phyloP scores from a whole-genome alignment of 225 moss, liverwort and hornwort genomes.

The Physcomitrellopsis africana region DNA sequence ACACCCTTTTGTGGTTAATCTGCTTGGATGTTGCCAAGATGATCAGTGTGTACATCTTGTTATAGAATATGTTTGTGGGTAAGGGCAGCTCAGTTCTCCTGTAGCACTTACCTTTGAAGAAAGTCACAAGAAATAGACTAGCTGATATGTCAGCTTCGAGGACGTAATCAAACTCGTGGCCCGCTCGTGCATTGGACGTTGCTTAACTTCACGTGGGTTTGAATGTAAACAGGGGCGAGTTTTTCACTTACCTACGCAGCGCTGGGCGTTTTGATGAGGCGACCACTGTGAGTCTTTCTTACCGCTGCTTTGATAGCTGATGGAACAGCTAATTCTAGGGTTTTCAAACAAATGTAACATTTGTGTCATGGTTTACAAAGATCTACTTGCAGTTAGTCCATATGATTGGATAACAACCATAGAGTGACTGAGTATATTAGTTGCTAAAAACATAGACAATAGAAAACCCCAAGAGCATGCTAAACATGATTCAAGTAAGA shows the following conservation, averaged over 20 bases:
- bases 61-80: constrained; percentile 97
- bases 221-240: constrained; percentile 67
- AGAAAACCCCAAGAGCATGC: no score
- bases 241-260: constrained; percentile 94
- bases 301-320: background rate
- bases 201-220: background rate
- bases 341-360: background rate
- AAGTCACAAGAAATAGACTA: background rate
- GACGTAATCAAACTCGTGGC: background rate
- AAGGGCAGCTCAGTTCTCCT: constrained; percentile 27
- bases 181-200: background rate
- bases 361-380: background rate
- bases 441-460: no score
- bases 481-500: no score
- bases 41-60: constrained; percentile 94
- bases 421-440: background rate
- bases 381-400: background rate
- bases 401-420: background rate
- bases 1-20: constrained; percentile 92
- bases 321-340: background rate
- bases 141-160: background rate
- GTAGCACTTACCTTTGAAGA: background rate
- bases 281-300: constrained; percentile 59
- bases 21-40: constrained; percentile 89
- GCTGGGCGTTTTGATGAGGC: constrained; percentile 95